Base-by-base conservation (phyloP, 2,329 filamentous ascomycete genomes). In the Pseudovirgaria hyperparasitica region DNA sequence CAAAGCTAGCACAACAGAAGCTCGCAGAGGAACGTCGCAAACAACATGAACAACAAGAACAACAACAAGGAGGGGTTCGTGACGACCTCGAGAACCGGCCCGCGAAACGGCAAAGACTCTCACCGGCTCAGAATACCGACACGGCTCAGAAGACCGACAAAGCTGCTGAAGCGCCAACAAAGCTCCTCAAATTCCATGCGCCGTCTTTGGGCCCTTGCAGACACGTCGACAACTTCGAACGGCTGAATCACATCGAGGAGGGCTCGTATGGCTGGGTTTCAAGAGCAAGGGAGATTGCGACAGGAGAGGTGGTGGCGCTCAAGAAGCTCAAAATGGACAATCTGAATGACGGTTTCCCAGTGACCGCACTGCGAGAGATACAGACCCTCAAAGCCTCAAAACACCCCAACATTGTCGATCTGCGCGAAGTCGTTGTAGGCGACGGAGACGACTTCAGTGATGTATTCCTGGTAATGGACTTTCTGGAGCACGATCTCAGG, bases 381-480 rank as follows among this genome's bases (percentile, higher is more conserved):
- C 82, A 92, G 53, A 92, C 87, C 18, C 63, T 98, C 16, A 74
- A 78, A 43, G 77, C 82, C 46, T 82, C 82, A 32, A 62, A 69
- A 23, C 85, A 96, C 57, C 60, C 68, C 28, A 92, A 96, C 50
- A 72, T 98, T 36, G 85, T 98, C 9, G 59, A 66, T 22, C 59
- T 98, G 29, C 67, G 73, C 30, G 87, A 96, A 50, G 77, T 96
- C 6, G 82, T 96, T 0, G 72, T 87, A 22, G 81, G 82, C 4
- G 72, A 76, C 24, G 30, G 19, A 35, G n/a, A 24, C 21, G 8
- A 6, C 15, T 6, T n/a, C 52, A 84, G 77, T 58, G n/a, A n/a
- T n/a, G 78, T 94, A 39, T 92, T 84, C 53, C 72, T 98, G 31
- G 90, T 96, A 36, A 87, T 98, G 67, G 86, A 94, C 49, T 98